Evolutionary conservation across 257 asterid species (phyloP), one percentile per base, ranked within the genome.

Genomic region (Primulina tabacum): DNA sequence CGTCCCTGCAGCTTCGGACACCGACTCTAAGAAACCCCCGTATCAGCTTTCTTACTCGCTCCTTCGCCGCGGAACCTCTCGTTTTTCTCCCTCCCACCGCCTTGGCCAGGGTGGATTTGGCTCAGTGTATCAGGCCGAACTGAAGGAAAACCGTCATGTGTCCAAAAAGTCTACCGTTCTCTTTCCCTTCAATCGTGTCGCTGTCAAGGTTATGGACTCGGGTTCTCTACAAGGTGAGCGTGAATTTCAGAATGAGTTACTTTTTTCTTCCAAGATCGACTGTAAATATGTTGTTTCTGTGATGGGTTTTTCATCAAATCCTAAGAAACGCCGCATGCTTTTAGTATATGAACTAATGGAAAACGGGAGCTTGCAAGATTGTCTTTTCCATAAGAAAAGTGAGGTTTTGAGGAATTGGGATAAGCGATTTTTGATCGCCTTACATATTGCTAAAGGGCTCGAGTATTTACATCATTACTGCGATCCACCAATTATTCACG

Each of bases 41-140:
- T 89, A 79, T 78, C 74, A 84, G 33, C 81, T 89, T 75, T 83
- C 99, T 30, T 91, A 85, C 84, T 73, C 88, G 33, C 63, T 78
- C 70, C 95, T 93, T 71, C 90, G 91, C 74, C 92, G 88, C 53
- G 96, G 96, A 32, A 90, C 99, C 29, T 73, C 86, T 53, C 72
- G 82, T 21, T 90, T 93, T 71, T 80, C 96, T 32, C 89, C 88
- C 1, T 78, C 92, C 34, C 90, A 82, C 60, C 92, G 90, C 56
- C 88, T 93, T 6, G 99, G 97, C 9, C 97, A 86, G 61, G 99
- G 99, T 43, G 97, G 99, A 18, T 91, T 94, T 74, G 99, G 99
- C 43, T 86, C 97, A 4, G 99, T 94, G 57, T 94, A 81, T 79
- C 81, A 92, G 7, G 99, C 92, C 17, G 83, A 81, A 7, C 79